Conservation (phyloP, 2,329 filamentous ascomycete genomes). For the Phialocephala subalpina region DNA sequence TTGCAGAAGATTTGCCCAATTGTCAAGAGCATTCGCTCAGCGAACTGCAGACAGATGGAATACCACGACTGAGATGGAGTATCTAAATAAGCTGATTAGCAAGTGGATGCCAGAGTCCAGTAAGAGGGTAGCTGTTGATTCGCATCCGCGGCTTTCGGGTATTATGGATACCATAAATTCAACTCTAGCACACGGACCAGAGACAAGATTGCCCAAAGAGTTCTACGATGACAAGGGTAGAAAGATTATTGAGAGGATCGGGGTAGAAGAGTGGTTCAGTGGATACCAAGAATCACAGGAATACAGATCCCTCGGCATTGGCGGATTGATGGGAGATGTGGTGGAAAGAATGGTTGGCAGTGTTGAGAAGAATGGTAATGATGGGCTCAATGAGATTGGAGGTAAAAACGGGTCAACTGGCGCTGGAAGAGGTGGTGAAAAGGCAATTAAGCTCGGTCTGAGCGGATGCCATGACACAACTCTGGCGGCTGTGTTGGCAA, state of each 20-base stretch:
- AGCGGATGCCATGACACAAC: slow-evolving; percentile 95
- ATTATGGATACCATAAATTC: slow-evolving; percentile 96
- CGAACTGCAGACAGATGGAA: slow-evolving; percentile 79
- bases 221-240: slow-evolving; percentile 84
- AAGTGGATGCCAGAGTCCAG: slow-evolving; percentile 84
- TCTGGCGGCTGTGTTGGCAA: slow-evolving; percentile 78
- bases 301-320: slow-evolving; percentile 90
- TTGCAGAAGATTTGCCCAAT: slow-evolving; percentile 75
- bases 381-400: slow-evolving; percentile 59
- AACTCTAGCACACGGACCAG: slow-evolving; percentile 82
- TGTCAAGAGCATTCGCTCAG: slow-evolving; percentile 75
- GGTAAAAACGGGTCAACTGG: slow-evolving; percentile 47
- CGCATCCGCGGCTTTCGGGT: slow-evolving; percentile 82
- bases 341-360: slow-evolving; percentile 77
- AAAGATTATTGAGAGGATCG: slow-evolving; percentile 74
- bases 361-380: slow-evolving; percentile 62
- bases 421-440: slow-evolving; percentile 55
- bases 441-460: slow-evolving; percentile 75
- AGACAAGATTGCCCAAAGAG: slow-evolving; percentile 79
- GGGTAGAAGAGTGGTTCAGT: slow-evolving; percentile 90
- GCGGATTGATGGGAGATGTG: slow-evolving; percentile 83
- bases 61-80: slow-evolving; percentile 79
- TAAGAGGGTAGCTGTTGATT: slow-evolving; percentile 80
- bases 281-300: slow-evolving; percentile 86
- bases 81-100: slow-evolving; percentile 78